These are phyloP conservation scores for Leucocoprinus sp. DNA, from an alignment of 768 basidiomycete genomes.

Conservation along the genomic window DNA sequence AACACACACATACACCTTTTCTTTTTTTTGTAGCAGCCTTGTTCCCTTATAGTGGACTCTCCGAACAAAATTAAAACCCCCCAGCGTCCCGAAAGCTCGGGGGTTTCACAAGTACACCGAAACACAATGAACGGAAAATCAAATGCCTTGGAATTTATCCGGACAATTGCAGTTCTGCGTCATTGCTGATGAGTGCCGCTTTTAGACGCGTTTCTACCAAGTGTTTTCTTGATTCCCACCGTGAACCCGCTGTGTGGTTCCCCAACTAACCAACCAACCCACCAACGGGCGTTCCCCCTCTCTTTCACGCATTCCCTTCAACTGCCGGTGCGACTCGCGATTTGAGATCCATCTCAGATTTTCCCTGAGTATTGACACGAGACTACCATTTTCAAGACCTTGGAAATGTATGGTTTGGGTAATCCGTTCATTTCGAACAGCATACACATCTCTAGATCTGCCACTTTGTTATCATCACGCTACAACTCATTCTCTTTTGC, in stretches of 20 bases:
- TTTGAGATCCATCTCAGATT: constrained; percentile 6
- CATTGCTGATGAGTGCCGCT: neutral
- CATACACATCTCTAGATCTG: constrained; percentile 8
- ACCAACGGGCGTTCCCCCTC: too few relatives aligned
- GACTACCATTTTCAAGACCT: constrained; percentile 1
- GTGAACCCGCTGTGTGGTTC: constrained; percentile 5
- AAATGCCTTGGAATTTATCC: neutral
- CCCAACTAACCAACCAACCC: too few relatives aligned
- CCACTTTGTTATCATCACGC: neutral
- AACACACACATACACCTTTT: too few relatives aligned
- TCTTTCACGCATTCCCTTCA: too few relatives aligned
- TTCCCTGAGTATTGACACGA: neutral
- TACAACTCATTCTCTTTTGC: neutral
- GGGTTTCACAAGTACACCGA: neutral
- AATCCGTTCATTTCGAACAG: constrained; percentile 6
- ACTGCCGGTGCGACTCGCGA: neutral
- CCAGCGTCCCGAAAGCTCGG: constrained; percentile 1
- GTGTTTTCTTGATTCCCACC: constrained; percentile 8
- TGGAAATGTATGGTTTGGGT: neutral
- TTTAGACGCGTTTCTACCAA: neutral
- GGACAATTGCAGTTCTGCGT: neutral
- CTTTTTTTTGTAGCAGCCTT: neutral
- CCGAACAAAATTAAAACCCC: neutral
- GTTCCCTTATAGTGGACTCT: neutral
- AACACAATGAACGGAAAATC: neutral